Base-by-base conservation (phyloP, 768 basidiomycete species). In the Psilocybe cubensis region DNA sequence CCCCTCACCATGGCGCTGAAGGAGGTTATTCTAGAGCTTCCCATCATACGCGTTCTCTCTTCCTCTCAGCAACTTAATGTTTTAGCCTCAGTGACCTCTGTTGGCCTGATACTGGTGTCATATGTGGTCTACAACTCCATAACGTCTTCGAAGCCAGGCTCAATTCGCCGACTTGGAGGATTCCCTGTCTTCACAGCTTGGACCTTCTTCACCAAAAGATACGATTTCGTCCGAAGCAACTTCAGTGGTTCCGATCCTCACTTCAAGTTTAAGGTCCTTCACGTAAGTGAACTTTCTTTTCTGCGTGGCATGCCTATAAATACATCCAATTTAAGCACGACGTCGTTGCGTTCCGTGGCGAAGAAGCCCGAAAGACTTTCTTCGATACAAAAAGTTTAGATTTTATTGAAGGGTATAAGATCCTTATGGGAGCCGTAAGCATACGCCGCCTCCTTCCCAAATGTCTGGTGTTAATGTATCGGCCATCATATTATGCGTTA, bases 391-490 rank as follows among this genome's bases (percentile, higher is more conserved):
- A 67, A 48, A 62, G 55, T 35, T 59, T 76, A 14, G 61, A 66
- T 28, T 68, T 74, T 33, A 54, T 54, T 14, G 72, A 74, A 50
- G 76, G 75, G 0, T 76, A 75, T 44, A 68, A 66, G 24, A 68
- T 77, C 10, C 66, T 75, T 0, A 68, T 73, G 61, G 73, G 72
- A 11, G 68, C 65, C 38, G 70, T 72, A 41, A 45, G 69, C 59
- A 48, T 52, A 7, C 35, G 9, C n/a, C n/a, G n/a, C n/a, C n/a
- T n/a, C n/a, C n/a, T n/a, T n/a, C n/a, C n/a, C n/a, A n/a, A n/a
- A n/a, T n/a, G 1, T 51, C 23, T 31, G 35, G 21, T 17, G 14
- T 43, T 42, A n/a, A n/a, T n/a, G n/a, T n/a, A n/a, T n/a, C n/a
- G n/a, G 17, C 5, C 20, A 28, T 38, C 27, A 29, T 17, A 27